These are phyloP conservation scores for Prunus padus DNA, from an alignment of 306 rosid species.

Conservation along the genomic window DNA sequence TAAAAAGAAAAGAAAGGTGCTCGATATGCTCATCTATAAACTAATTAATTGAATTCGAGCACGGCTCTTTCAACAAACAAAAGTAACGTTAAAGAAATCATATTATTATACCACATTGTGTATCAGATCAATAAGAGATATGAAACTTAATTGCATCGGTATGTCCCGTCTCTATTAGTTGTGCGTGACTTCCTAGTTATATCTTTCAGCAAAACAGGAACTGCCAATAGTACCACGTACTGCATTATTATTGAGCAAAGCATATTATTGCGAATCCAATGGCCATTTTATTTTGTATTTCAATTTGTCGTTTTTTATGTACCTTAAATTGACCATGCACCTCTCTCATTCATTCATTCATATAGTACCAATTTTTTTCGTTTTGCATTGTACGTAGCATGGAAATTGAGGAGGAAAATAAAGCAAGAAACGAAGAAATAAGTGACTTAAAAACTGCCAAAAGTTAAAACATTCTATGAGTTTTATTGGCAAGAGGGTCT, in stretches of 20 bases:
- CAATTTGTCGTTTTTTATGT: conserved; percentile 4
- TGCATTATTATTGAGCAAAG: background rate
- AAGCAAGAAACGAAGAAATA: background rate
- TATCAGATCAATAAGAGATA: too few relatives aligned
- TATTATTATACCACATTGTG: too few relatives aligned
- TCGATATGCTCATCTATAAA: too few relatives aligned
- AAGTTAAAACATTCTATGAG: background rate
- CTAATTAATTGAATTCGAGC: too few relatives aligned
- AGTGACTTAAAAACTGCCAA: background rate
- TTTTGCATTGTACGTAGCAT: background rate
- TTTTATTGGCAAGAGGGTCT: background rate
- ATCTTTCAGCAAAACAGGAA: background rate
- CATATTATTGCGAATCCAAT: conserved; percentile 3
- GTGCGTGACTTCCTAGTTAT: background rate
- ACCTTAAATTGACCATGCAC: background rate
- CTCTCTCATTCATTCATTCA: background rate
- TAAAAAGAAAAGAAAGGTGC: background rate
- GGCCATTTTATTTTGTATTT: conserved; percentile 4
- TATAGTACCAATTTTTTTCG: background rate
- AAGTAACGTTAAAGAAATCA: too few relatives aligned
- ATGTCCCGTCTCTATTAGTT: too few relatives aligned
- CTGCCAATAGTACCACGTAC: background rate
- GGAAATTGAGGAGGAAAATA: background rate
- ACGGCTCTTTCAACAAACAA: too few relatives aligned
- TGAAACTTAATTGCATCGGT: too few relatives aligned